These are phyloP conservation scores for Arthromyces matolae DNA, from an alignment of 768 basidiomycete genomes.

Conservation along the genomic window DNA sequence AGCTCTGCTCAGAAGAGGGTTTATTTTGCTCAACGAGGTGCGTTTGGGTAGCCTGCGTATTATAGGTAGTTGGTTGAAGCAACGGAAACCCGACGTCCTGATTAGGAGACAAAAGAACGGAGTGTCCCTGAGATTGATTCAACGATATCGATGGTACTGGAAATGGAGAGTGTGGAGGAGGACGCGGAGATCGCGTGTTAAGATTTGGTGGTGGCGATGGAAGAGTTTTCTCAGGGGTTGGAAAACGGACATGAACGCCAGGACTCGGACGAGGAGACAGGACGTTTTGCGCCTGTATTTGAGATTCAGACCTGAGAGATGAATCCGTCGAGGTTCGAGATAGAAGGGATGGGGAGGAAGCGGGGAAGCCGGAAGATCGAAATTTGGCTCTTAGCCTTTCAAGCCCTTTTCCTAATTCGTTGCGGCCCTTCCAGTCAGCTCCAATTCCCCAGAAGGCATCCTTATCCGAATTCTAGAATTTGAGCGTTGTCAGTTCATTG, in stretches of 20 bases:
- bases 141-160: neutral
- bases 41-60: too few species aligned
- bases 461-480: conserved; percentile 64
- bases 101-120: too few species aligned
- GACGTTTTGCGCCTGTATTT: conserved; percentile 31
- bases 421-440: conserved; percentile 59
- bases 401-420: conserved; percentile 72
- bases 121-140: too few species aligned
- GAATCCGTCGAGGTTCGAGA: neutral
- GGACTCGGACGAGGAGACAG: neutral
- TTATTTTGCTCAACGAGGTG: too few species aligned
- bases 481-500: too few species aligned
- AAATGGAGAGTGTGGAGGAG: neutral
- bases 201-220: neutral
- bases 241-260: neutral
- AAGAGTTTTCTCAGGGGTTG: neutral
- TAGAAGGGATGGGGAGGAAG: neutral
- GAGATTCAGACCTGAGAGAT: conserved; percentile 14
- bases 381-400: conserved; percentile 57
- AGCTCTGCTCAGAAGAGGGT: too few species aligned
- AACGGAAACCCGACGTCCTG: too few species aligned
- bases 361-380: conserved; percentile 21
- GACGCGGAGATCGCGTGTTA: neutral
- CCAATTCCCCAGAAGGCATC: conserved; percentile 81
- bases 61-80: too few species aligned